Evolutionary conservation across 257 asterid genomes (phyloP).

Genomic region (Osmanthus fragrans): DNA sequence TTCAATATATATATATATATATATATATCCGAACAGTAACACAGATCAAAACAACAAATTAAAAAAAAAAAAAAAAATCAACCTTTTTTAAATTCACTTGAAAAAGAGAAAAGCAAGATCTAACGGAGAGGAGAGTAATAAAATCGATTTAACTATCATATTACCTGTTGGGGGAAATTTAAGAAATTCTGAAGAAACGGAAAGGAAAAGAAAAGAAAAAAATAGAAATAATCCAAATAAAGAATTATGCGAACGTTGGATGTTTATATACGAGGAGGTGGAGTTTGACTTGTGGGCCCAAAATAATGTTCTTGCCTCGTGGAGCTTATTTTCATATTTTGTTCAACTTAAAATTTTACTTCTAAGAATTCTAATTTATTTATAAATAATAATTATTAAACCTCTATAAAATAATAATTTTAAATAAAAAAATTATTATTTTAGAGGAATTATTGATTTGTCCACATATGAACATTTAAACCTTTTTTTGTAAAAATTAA

Average conservation of each 20-base stretch:
- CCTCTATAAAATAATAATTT: too few relatives aligned
- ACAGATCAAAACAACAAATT: neutral
- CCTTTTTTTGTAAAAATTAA: too few relatives aligned
- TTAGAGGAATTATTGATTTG: too few relatives aligned
- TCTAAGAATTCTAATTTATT: too few relatives aligned
- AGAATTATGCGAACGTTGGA: neutral
- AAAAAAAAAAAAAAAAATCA: neutral
- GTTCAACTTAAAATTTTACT: too few relatives aligned
- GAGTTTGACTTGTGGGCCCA: neutral
- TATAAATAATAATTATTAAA: too few relatives aligned
- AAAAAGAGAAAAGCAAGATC: neutral
- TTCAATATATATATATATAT: too few relatives aligned
- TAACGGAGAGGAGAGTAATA: neutral
- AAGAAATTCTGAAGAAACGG: neutral
- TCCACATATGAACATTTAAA: too few relatives aligned
- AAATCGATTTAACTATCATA: neutral
- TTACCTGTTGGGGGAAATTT: neutral
- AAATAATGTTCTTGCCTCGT: too few relatives aligned
- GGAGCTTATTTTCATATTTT: too few relatives aligned
- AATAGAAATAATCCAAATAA: neutral
- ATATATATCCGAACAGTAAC: neutral
- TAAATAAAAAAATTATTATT: too few relatives aligned
- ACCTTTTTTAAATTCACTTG: neutral
- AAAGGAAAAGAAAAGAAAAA: neutral
- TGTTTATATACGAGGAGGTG: neutral